Evolutionary conservation across 2,329 filamentous ascomycete genomes (phyloP).

Genomic region (Pestalotiopsis sp.): DNA sequence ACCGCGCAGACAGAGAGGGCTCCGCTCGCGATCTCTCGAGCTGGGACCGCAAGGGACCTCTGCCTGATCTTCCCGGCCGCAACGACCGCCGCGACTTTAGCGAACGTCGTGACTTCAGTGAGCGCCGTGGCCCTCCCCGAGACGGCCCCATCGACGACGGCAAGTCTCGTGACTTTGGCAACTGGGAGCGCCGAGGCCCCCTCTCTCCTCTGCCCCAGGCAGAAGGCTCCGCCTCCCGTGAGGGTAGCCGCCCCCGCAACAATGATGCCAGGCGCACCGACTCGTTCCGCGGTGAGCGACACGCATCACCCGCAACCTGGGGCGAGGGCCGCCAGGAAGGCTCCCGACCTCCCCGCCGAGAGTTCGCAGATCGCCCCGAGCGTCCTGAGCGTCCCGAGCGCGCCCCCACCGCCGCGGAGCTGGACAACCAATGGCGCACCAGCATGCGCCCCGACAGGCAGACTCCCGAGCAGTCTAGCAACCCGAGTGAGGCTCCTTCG

Average conservation of each 20-base stretch:
- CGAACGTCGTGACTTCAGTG: slow-evolving; percentile 52
- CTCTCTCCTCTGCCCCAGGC: slow-evolving; percentile 69
- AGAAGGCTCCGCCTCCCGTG: slow-evolving; percentile 54
- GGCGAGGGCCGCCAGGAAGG: slow-evolving; percentile 76
- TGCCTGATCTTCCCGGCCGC: slow-evolving; percentile 65
- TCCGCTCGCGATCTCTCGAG: slow-evolving; percentile 76
- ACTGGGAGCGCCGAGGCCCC: slow-evolving; percentile 95
- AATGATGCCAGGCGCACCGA: slow-evolving; percentile 63
- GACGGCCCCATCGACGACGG: slow-evolving; percentile 73
- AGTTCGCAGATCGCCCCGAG: slow-evolving; percentile 67
- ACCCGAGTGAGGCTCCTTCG: slow-evolving; percentile 68
- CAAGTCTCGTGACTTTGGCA: slow-evolving; percentile 78
- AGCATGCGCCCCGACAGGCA: slow-evolving; percentile 81
- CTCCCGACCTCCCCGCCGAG: slow-evolving; percentile 73
- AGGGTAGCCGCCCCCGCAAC: slow-evolving; percentile 54
- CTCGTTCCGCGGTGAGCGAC: slow-evolving; percentile 63
- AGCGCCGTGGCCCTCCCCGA: slow-evolving; percentile 68
- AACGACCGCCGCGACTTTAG: slow-evolving; percentile 34
- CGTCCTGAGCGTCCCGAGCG: slow-evolving; percentile 62
- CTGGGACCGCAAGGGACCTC: slow-evolving; percentile 92
- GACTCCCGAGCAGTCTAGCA: slow-evolving; percentile 3
- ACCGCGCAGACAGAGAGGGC: slow-evolving; percentile 54
- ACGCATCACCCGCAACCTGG: slow-evolving; percentile 74
- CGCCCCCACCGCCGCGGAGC: slow-evolving; percentile 82
- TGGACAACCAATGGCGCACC: slow-evolving; percentile 90